Percentiles rank a stretch among this genome's conserved stretches.
These are phyloP conservation scores for Bruguiera parviflora DNA, from an alignment of 345 rosid species.

Conservation along the genomic window DNA sequence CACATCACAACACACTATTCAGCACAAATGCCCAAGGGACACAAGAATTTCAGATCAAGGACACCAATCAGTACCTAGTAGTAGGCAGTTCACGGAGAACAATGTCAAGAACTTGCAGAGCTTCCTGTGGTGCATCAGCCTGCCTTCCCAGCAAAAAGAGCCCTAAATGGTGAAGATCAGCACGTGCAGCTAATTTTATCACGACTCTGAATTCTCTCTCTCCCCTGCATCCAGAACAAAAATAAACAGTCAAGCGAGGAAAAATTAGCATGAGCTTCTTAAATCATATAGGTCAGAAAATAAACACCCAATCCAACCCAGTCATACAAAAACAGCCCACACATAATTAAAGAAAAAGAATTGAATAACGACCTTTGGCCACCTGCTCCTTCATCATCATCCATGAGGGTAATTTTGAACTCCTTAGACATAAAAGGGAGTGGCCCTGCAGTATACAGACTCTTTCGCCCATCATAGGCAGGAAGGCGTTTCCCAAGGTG, in stretches of 20 bases:
- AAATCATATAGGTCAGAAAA: not conserved
- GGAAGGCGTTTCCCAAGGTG: constrained; percentile 94
- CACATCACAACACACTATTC: not conserved
- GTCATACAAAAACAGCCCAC: too few species aligned
- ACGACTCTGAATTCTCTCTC: constrained; percentile 70
- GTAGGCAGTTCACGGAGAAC: constrained; percentile 95
- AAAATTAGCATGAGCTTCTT: not conserved
- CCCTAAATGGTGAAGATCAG: constrained; percentile 83
- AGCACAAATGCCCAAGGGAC: not conserved
- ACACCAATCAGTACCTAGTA: constrained; percentile 11
- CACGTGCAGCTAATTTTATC: constrained; percentile 81
- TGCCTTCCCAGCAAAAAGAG: constrained; percentile 81
- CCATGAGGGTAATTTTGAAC: constrained; percentile 61
- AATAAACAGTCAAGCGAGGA: not conserved
- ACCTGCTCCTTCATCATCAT: constrained; percentile 84
- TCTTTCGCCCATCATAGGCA: constrained; percentile 89
- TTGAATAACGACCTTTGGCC: constrained; percentile 47
- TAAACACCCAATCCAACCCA: too few species aligned
- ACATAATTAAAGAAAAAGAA: not conserved
- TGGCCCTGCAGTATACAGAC: constrained; percentile 91
- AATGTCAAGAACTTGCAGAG: constrained; percentile 97
- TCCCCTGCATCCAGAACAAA: constrained; percentile 43
- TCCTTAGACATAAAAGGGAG: constrained; percentile 78
- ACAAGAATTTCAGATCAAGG: not conserved
- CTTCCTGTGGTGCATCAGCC: constrained; percentile 96